A percentile compares a stretch with the other conserved stretches of the same genome.
phyloP scores from a whole-genome alignment of 306 rosid genomes.

The Rosa chinensis region DNA sequence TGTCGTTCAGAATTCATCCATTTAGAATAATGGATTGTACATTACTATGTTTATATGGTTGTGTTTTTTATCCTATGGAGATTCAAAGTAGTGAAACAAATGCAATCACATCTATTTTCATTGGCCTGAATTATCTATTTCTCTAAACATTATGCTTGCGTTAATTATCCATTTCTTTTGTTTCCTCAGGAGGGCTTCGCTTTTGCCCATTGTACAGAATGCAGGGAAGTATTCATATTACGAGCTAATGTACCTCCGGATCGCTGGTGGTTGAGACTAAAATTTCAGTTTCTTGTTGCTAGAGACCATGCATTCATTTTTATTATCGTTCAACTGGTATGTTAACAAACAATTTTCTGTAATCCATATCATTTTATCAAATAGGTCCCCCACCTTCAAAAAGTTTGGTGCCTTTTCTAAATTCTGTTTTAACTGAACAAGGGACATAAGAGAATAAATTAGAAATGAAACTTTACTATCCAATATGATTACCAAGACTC shows the following conservation, averaged over 20 bases:
- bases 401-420: background rate
- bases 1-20: background rate
- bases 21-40: conserved; percentile 11
- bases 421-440: background rate
- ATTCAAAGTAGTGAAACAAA: background rate
- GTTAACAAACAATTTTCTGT: conserved; percentile 13
- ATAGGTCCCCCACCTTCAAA: background rate
- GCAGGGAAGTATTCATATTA: conserved; percentile 82
- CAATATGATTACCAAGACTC: background rate
- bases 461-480: background rate
- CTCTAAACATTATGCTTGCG: conserved; percentile 7
- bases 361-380: background rate
- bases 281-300: conserved; percentile 96
- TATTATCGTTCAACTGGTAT: conserved; percentile 86
- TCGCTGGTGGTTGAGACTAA: conserved; percentile 97
- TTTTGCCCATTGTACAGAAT: conserved; percentile 97
- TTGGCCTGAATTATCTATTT: background rate
- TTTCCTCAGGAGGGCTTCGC: conserved; percentile 90
- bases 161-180: conserved; percentile 26
- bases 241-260: conserved; percentile 92
- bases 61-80: background rate
- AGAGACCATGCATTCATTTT: conserved; percentile 97
- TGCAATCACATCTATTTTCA: background rate
- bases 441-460: background rate
- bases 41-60: background rate